Evolutionary conservation across 768 basidiomycete genomes (phyloP), one percentile per base, ranked within the genome.

Genomic region (Collybiopsis luxurians): DNA sequence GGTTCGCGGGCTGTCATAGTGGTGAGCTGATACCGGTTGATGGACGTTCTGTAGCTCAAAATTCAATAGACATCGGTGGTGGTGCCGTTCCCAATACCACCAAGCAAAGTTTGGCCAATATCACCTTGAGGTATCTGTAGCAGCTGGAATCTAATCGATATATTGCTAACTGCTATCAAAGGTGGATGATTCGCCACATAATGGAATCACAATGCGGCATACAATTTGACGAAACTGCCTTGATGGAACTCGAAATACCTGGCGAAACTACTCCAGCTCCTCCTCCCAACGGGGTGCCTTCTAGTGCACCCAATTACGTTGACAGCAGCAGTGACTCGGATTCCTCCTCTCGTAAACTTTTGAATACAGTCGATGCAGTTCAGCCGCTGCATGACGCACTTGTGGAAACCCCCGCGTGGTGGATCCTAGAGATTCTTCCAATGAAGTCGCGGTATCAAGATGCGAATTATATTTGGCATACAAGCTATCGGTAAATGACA

Each of bases 1-100:
- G 89, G 89, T 93, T 93, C 62, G 63, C 82, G 5, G 90, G 90
- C 1, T 82, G 83, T 59, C 90, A 92, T 62, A 66, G 71, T 42
- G 89, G 89, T 90, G 19, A 47, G 45, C 23, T 42, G n/a, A 9
- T 19, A 17, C 31, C 15, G 0, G 39, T 30, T 15, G 4, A 21
- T 38, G 21, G 23, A 13, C 3, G 2, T 17, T n/a, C n/a, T n/a
- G n/a, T n/a, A n/a, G n/a, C n/a, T n/a, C n/a, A 47, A n/a, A 17
- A 28, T 31, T 48, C 6, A 13, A 36, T 15, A 79, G 81, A 83
- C 55, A 66, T 84, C 36, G 82, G 82, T 15, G 82, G 82, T 19
- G 79, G 79, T 39, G 64, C 67, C 27, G 73, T 73, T 12, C 28
- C 56, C 10, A 71, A 81, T 59, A 63, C 62, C 9, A 11, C 64